Conservation (phyloP, 148 eudicot species). For the Rhododendron mucronatum region DNA sequence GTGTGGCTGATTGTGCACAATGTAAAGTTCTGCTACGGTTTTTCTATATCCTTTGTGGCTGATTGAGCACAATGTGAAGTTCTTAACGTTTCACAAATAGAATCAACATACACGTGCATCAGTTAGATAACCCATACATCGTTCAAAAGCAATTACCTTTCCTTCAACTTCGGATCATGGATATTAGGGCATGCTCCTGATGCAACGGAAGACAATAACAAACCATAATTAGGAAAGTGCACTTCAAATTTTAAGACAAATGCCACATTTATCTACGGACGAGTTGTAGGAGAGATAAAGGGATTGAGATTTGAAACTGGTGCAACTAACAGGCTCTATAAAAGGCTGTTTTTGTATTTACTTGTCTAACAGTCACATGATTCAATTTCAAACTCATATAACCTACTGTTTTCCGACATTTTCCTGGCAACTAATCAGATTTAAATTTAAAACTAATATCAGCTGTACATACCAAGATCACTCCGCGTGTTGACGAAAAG, state of each 20-base stretch:
- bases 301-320: neutral
- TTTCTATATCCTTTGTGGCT: neutral
- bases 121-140: neutral
- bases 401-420: neutral
- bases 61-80: neutral
- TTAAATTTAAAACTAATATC: neutral
- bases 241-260: neutral
- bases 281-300: neutral
- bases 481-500: constrained; percentile 91
- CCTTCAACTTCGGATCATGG: constrained; percentile 90
- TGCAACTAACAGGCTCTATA: neutral
- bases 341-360: neutral
- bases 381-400: constrained; percentile 1
- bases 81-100: neutral
- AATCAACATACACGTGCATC: neutral
- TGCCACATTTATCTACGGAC: neutral
- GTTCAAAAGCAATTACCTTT: constrained; percentile 49
- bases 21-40: neutral
- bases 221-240: neutral
- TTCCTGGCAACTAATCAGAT: neutral
- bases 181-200: constrained; percentile 86
- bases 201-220: constrained; percentile 11
- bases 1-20: neutral
- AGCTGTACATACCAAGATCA: constrained; percentile 66
- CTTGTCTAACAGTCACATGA: neutral